Base-by-base conservation (phyloP, 1,284 basidiomycete species). In the Termitomyces sp. region DNA sequence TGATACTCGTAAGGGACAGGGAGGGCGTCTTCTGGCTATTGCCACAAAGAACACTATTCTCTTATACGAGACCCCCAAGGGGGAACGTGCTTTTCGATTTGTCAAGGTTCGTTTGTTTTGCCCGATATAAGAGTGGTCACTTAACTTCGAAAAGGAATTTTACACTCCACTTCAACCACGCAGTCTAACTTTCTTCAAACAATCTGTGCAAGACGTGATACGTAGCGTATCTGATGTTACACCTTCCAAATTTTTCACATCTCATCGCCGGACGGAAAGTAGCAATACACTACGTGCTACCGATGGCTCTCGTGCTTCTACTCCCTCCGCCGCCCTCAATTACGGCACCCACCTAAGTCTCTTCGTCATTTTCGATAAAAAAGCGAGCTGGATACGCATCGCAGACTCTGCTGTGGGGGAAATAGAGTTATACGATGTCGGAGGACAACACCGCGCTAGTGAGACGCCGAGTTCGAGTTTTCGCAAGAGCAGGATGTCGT, bases 291-390 rank as follows among this genome's bases (percentile, higher is more conserved):
- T 68, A 9, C 69, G 66, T 50, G 58, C 54, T 21, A 56, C 56
- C 18, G 72, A 61, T 46, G 58, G 52, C 34, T 55, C 61, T 19
- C 57, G 55, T 16, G 37, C 24, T 52, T 52, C 50, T 54, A 60
- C 49, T 7, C 52, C 56, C 24, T 62, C 67, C 4, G 49, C 62
- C 3, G 68, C 69, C 33, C 66, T 74, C 45, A 72, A 72, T 48
- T 86, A 86, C 61, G 81, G 83, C 19, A 76, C 78, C 2, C 88
- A 90, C 57, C 79, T 87, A 60, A 81, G 80, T 57, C 71, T 91
- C 10, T 91, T 91, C 60, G 81, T 89, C 51, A 71, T 84, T 24
- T 91, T 91, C 63, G 89, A 91, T 64, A 91, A 91, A 70, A 91
- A 87, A 62, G 87, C 88, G 1, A 80, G 83, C 19, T 73, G 88